Conservation (phyloP, 495 filamentous ascomycete genomes). For the Talaromyces trachyspermus region DNA sequence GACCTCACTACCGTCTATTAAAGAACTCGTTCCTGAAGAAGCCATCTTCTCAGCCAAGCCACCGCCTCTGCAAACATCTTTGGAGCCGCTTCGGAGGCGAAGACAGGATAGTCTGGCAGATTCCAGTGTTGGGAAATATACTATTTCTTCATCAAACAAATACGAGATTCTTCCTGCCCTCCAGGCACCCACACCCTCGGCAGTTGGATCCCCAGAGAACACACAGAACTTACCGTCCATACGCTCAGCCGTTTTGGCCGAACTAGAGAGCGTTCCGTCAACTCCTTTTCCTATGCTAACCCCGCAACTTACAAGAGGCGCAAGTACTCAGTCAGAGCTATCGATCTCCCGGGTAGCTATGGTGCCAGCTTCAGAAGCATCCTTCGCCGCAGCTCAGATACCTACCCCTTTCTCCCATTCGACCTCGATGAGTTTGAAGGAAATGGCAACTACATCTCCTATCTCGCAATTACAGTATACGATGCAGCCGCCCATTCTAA, state of each 20-base stretch:
- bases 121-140: slow-evolving; percentile 13
- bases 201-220: slow-evolving; percentile 30
- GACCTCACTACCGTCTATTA: background rate
- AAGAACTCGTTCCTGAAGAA: background rate
- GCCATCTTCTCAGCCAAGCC: background rate
- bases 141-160: slow-evolving; percentile 19
- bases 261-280: slow-evolving; percentile 22
- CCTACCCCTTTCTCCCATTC: slow-evolving; percentile 33
- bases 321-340: slow-evolving; percentile 1
- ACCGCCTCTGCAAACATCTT: slow-evolving; percentile 1
- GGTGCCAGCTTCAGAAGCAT: background rate
- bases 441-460: slow-evolving; percentile 31
- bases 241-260: slow-evolving; percentile 31
- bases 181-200: slow-evolving; percentile 26
- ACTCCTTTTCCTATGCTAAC: slow-evolving; percentile 14
- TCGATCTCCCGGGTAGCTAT: too few species aligned
- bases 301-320: background rate
- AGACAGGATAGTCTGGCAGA: slow-evolving; percentile 10
- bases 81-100: background rate
- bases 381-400: slow-evolving; percentile 1
- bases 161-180: slow-evolving; percentile 28
- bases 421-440: slow-evolving; percentile 33
- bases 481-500: slow-evolving; percentile 22
- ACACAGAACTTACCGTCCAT: slow-evolving; percentile 37
- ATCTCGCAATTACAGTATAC: slow-evolving; percentile 23